phyloP scores from a whole-genome alignment of 768 basidiomycete genomes.

The Chalciporus chontae region DNA sequence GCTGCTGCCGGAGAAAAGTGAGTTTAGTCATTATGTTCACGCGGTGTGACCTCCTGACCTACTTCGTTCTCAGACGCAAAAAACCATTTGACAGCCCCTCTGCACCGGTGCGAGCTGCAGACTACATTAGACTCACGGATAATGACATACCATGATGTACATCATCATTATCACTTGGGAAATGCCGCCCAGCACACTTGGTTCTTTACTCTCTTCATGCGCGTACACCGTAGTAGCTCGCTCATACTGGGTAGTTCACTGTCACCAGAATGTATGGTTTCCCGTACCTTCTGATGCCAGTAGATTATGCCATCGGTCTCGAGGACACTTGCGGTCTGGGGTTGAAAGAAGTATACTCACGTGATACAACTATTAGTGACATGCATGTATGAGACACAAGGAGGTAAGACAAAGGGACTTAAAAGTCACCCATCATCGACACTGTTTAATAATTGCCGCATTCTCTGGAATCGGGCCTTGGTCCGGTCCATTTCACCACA shows the following conservation, averaged over 20 bases:
- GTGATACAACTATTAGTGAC: neutral
- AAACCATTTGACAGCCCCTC: constrained; percentile 79
- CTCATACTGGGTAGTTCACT: too few relatives aligned
- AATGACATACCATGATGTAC: constrained; percentile 42
- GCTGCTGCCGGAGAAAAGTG: constrained; percentile 95
- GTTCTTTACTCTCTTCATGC: too few relatives aligned
- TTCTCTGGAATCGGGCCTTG: constrained; percentile 58
- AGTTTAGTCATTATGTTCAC: constrained; percentile 22
- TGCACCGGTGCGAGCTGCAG: constrained; percentile 69
- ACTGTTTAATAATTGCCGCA: constrained; percentile 49
- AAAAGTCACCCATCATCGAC: constrained; percentile 21
- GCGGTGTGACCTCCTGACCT: constrained; percentile 3
- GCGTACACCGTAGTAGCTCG: too few relatives aligned
- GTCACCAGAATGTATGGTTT: too few relatives aligned
- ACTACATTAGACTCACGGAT: constrained; percentile 65
- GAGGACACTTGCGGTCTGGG: too few relatives aligned
- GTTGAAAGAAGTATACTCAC: too few relatives aligned
- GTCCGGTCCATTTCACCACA: constrained; percentile 71
- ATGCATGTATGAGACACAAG: neutral
- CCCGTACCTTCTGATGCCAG: too few relatives aligned
- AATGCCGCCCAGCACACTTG: neutral
- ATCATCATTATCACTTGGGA: neutral
- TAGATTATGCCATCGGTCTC: too few relatives aligned
- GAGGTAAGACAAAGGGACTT: neutral
- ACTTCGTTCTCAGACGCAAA: constrained; percentile 49